These are phyloP conservation scores for Russula compacta DNA, from an alignment of 768 basidiomycete genomes.

Conservation along the genomic window DNA sequence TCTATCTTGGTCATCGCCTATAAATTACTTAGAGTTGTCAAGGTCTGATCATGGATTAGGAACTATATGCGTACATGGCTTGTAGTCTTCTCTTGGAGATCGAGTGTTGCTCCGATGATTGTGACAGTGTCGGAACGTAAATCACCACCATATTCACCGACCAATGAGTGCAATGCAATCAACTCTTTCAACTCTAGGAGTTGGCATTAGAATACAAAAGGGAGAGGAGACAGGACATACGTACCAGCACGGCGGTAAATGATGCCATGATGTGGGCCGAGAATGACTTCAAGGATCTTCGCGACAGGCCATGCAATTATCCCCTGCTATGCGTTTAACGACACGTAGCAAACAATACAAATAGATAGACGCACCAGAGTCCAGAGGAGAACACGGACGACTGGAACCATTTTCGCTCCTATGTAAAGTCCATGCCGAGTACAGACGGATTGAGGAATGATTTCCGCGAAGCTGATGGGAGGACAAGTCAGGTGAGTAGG, in stretches of 20 bases:
- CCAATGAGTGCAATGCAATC: constrained; percentile 77
- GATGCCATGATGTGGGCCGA: constrained; percentile 84
- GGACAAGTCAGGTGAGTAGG: not conserved
- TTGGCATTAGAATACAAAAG: not conserved
- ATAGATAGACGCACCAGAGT: constrained; percentile 39
- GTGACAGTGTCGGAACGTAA: constrained; percentile 79
- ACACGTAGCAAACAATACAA: not conserved
- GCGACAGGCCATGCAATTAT: constrained; percentile 80
- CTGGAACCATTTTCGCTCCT: constrained; percentile 76
- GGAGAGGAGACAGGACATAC: not conserved
- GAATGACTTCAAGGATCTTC: constrained; percentile 64
- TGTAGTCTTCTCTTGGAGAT: constrained; percentile 81
- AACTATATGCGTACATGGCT: constrained; percentile 29
- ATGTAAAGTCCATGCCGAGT: constrained; percentile 84
- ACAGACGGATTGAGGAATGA: constrained; percentile 89
- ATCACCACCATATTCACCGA: constrained; percentile 72
- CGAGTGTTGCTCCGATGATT: constrained; percentile 84
- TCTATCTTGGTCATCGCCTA: constrained; percentile 75
- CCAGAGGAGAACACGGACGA: constrained; percentile 61
- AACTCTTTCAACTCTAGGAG: constrained; percentile 65
- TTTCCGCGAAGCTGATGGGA: constrained; percentile 66
- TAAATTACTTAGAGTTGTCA: constrained; percentile 8
- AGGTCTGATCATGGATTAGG: not conserved
- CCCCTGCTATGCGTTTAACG: constrained; percentile 34
- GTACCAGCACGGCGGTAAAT: constrained; percentile 66